Evolutionary conservation across 2,329 filamentous ascomycete species (phyloP).

Genomic region (Aureobasidium sp.): DNA sequence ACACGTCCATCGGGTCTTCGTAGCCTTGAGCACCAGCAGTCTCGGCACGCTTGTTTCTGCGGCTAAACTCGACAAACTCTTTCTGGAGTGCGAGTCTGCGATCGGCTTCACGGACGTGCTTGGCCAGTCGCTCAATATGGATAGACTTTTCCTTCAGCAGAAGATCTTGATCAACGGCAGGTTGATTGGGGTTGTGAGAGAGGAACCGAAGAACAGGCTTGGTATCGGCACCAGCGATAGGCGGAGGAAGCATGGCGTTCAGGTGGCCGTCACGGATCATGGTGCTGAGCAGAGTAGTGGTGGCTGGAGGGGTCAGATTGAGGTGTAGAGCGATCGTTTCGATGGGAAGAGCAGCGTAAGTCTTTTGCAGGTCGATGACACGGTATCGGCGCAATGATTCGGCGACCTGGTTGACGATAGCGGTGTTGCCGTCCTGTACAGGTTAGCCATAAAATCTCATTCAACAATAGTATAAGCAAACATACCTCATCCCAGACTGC

Average conservation of each 20-base stretch:
- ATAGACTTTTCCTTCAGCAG: constrained; percentile 42
- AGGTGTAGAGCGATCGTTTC: constrained; percentile 45
- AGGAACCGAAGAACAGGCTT: constrained; percentile 47
- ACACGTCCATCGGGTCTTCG: constrained; percentile 29
- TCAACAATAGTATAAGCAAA: not conserved
- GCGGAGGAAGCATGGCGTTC: constrained; percentile 42
- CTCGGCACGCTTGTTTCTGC: constrained; percentile 32
- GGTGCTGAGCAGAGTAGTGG: constrained; percentile 44
- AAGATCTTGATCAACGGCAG: constrained; percentile 17
- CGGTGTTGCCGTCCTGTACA: constrained; percentile 48
- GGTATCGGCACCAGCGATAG: constrained; percentile 22
- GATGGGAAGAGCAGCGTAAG: constrained; percentile 59
- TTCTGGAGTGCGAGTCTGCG: constrained; percentile 48
- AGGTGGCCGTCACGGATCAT: constrained; percentile 45
- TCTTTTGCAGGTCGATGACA: constrained; percentile 61
- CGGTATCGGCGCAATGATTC: constrained; percentile 67
- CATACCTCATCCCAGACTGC: constrained; percentile 45
- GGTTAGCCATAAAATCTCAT: not conserved
- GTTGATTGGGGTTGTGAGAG: constrained; percentile 15
- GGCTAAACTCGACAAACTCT: constrained; percentile 49
- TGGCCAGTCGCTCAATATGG: constrained; percentile 42
- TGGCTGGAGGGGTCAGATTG: constrained; percentile 39
- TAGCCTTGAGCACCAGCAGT: constrained; percentile 25
- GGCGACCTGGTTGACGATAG: constrained; percentile 61
- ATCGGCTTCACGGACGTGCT: constrained; percentile 46